phyloP scores from a whole-genome alignment of 2,329 filamentous ascomycete species.

The Sarocladium strictum region DNA sequence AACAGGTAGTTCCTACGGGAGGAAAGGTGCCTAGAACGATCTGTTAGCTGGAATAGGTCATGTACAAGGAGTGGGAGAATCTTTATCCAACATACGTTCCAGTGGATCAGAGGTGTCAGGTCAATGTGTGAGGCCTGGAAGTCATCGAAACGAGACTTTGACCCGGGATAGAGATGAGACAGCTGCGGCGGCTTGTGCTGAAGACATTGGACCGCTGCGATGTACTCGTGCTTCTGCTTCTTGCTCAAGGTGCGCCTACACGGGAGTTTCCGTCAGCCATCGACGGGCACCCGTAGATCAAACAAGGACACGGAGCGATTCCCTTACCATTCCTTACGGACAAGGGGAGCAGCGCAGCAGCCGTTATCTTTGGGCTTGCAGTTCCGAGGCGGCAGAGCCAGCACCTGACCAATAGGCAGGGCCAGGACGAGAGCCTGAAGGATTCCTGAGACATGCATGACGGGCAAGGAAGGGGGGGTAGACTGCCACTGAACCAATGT shows the following conservation, averaged over 20 bases:
- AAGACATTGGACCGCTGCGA: constrained; percentile 18
- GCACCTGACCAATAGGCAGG: constrained; percentile 2
- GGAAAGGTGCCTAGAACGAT: constrained; percentile 25
- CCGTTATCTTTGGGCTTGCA: constrained; percentile 5
- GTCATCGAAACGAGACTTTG: constrained; percentile 20
- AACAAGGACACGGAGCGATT: too few species aligned
- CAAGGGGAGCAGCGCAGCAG: neutral
- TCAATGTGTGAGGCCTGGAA: constrained; percentile 20
- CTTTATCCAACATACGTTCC: constrained; percentile 16
- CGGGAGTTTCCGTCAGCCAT: neutral
- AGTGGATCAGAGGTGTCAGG: constrained; percentile 17
- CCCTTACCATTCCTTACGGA: constrained; percentile 16
- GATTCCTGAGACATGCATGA: neutral
- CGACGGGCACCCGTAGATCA: too few species aligned
- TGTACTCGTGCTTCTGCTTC: constrained; percentile 17
- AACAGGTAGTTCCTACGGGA: constrained; percentile 17
- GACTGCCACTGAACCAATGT: neutral
- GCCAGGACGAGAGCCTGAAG: neutral
- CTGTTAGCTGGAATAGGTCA: neutral
- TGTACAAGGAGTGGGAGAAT: neutral
- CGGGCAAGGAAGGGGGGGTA: neutral
- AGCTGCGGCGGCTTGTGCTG: constrained; percentile 14
- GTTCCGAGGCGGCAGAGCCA: neutral
- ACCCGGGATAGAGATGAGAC: constrained; percentile 13
- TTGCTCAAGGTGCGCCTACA: constrained; percentile 14